These are phyloP conservation scores for Rhizopus stolonifer DNA, from an alignment of 371 early-diverging fungal species.

Conservation along the genomic window DNA sequence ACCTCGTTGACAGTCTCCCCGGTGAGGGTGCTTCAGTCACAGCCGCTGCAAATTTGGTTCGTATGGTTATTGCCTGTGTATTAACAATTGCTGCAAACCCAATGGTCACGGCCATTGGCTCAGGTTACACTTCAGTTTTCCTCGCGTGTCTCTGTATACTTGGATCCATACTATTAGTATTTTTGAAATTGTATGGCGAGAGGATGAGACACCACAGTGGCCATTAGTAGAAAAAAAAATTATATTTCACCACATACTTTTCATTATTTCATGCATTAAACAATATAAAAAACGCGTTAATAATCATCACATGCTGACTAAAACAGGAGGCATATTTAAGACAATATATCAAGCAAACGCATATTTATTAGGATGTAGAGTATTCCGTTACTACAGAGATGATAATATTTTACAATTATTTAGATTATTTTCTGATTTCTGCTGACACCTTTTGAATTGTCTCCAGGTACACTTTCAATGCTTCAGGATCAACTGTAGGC, in stretches of 20 bases:
- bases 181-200: constrained; percentile 21
- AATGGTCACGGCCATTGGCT: constrained; percentile 23
- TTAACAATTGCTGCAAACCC: constrained; percentile 33
- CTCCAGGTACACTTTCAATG: constrained; percentile 69
- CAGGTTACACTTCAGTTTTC: constrained; percentile 24
- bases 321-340: too few relatives aligned
- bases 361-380: too few relatives aligned
- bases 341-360: too few relatives aligned
- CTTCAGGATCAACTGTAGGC: constrained; percentile 76
- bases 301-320: too few relatives aligned
- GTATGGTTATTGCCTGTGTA: constrained; percentile 46
- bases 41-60: constrained; percentile 43
- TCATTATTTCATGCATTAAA: too few relatives aligned
- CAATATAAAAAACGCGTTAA: too few relatives aligned
- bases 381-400: too few relatives aligned
- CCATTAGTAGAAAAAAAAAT: too few relatives aligned
- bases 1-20: constrained; percentile 44
- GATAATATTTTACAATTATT: constrained; percentile 3
- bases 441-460: constrained; percentile 60
- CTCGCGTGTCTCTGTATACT: constrained; percentile 16
- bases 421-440: constrained; percentile 36
- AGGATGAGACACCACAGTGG: constrained; percentile 17
- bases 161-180: constrained; percentile 4
- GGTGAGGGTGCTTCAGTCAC: constrained; percentile 47
- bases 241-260: too few relatives aligned